A percentile compares a stretch with the other conserved stretches of the same genome.
Conservation (phyloP, 169 alveolate species). For the Cryptosporidium ryanae region DNA sequence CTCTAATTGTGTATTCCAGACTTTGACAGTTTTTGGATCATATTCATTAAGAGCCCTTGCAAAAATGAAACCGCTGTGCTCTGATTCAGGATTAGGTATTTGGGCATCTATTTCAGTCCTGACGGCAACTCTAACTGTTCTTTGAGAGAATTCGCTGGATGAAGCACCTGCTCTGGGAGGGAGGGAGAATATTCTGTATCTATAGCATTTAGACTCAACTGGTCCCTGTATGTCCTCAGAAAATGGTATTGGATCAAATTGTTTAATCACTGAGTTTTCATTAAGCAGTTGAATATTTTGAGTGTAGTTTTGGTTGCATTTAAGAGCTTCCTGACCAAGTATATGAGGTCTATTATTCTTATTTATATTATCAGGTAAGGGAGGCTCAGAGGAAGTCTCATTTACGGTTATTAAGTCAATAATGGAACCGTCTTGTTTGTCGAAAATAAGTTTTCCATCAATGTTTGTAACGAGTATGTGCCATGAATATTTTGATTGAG, state of each 20-base stretch:
- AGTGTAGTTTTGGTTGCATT: slow-evolving; percentile 87
- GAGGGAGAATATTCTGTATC: slow-evolving; percentile 86
- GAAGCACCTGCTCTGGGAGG: slow-evolving; percentile 83
- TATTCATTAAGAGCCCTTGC: slow-evolving; percentile 87
- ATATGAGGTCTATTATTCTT: slow-evolving; percentile 89
- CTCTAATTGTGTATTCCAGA: slow-evolving; percentile 89
- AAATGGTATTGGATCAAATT: slow-evolving; percentile 58
- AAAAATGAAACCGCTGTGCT: slow-evolving; percentile 82
- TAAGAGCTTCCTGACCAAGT: slow-evolving; percentile 90
- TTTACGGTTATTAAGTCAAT: slow-evolving; percentile 90
- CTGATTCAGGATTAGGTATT: slow-evolving; percentile 76
- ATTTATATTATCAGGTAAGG: slow-evolving; percentile 89
- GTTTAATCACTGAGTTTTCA: slow-evolving; percentile 27
- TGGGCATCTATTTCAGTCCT: slow-evolving; percentile 79
- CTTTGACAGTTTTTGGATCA: slow-evolving; percentile 84
- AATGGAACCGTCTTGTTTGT: slow-evolving; percentile 91
- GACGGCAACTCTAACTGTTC: slow-evolving; percentile 72
- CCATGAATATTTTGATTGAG: slow-evolving; percentile 91
- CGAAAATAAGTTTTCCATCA: slow-evolving; percentile 88
- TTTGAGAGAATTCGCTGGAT: slow-evolving; percentile 70
- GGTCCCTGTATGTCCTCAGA: slow-evolving; percentile 45
- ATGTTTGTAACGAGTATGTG: slow-evolving; percentile 87
- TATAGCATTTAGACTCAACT: slow-evolving; percentile 85
- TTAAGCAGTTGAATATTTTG: slow-evolving; percentile 82
- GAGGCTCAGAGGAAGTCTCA: slow-evolving; percentile 91